Evolutionary conservation across 768 basidiomycete genomes (phyloP), one percentile per base, ranked within the genome.

Genomic region (Artomyces pyxidatus): DNA sequence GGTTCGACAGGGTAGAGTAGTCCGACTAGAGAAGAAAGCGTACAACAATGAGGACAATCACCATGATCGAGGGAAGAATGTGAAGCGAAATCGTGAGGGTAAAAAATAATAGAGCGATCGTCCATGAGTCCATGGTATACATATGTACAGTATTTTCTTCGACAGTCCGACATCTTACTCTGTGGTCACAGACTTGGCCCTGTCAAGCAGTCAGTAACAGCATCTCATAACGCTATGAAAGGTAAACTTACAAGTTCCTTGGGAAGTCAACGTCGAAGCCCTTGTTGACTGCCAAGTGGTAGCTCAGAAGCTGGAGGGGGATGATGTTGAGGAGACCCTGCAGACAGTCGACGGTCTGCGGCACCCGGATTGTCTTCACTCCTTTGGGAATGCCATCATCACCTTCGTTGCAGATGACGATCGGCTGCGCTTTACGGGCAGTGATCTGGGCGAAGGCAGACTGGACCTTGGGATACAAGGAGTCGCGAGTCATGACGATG

Each of bases 211-310:
- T 14, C 40, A 14, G 12, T 11, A 8, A 23, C 32, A 49, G 23
- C 25, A 28, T 17, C 19, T 8, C 12, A 6, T 19, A 50, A 41
- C 49, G 49, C 38, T 10, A 35, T 23, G 14, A 27, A 37, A 2
- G 38, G 6, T 19, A 17, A 6, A 77, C 88, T 60, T 62, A 89
- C 85, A 97, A 71, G 74, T 97, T 97, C 62, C 95, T 77, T 37
- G 95, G 95, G 84, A 96, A 96, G 66, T 99, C 95, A 58, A 98
- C 95, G 64, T 98, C 95, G 56, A 89, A 93, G 27, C 94, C 96
- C 63, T 92, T 92, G 73, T 78, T 86, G 59, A 98, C 83, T 3
- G 95, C 95, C 53, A 99, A 71, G 71, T 98, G 94, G 69, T 99
- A 99, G 55, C 88, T 91, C 51, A 98, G 76, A 53, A 99, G 75